These are phyloP conservation scores for Candida chauliodis DNA, from an alignment of 805 yeast species.

Conservation along the genomic window DNA sequence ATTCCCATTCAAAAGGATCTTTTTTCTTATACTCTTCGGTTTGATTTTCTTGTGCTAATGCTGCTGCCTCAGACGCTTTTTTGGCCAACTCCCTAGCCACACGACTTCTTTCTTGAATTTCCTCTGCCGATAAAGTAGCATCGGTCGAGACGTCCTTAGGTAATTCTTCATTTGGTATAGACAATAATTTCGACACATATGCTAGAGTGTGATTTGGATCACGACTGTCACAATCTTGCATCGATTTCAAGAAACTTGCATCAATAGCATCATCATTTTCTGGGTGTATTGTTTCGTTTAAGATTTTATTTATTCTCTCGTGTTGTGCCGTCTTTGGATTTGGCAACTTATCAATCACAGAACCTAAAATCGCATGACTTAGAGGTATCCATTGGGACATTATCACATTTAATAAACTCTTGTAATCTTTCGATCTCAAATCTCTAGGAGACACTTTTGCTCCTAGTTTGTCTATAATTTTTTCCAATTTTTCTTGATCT, in stretches of 20 bases:
- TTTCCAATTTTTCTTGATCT: conserved; percentile 67
- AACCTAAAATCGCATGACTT: conserved; percentile 76
- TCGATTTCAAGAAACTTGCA: conserved; percentile 45
- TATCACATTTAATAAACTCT: conserved; percentile 56
- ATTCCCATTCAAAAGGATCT: conserved; percentile 43
- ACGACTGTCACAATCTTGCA: conserved; percentile 62
- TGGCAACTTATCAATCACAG: conserved; percentile 82
- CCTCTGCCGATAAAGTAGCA: conserved; percentile 47
- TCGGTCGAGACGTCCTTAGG: conserved; percentile 49
- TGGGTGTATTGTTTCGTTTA: conserved; percentile 38
- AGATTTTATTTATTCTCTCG: conserved; percentile 62
- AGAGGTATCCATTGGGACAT: conserved; percentile 95
- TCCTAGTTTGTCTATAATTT: conserved; percentile 67
- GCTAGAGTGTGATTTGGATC: conserved; percentile 58
- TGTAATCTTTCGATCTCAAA: conserved; percentile 72
- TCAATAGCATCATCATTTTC: conserved; percentile 47
- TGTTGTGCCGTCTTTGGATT: conserved; percentile 77
- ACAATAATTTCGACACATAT: conserved; percentile 84
- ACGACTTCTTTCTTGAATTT: conserved; percentile 58
- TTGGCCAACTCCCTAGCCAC: conserved; percentile 65
- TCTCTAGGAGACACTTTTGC: conserved; percentile 74
- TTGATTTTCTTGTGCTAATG: conserved; percentile 20
- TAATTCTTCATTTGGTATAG: conserved; percentile 77
- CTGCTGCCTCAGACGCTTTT: conserved; percentile 56
- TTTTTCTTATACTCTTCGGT: conserved; percentile 21